Percentiles rank a stretch among this genome's conserved stretches.
These are phyloP conservation scores for Bruguiera sexangula DNA, from an alignment of 345 rosid genomes.

Conservation along the genomic window DNA sequence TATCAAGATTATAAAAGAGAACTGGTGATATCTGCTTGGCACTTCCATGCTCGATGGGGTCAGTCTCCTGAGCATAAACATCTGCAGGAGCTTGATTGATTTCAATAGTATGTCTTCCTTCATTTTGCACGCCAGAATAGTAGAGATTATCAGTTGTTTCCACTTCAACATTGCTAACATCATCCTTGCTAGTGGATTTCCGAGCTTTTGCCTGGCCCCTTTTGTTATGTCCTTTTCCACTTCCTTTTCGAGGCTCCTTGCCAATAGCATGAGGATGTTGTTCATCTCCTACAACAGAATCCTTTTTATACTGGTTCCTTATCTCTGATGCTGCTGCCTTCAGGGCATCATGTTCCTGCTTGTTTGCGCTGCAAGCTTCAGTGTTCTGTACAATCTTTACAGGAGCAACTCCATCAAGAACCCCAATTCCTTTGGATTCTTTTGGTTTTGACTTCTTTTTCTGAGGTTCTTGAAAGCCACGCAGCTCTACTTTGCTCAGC, in stretches of 20 bases:
- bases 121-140: constrained; percentile 35
- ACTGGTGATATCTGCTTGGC: constrained; percentile 61
- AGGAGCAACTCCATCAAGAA: constrained; percentile 87
- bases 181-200: constrained; percentile 26
- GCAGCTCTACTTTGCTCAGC: constrained; percentile 78
- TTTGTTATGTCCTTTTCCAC: constrained; percentile 36
- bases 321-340: constrained; percentile 75
- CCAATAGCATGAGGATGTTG: constrained; percentile 35
- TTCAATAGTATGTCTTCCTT: constrained; percentile 32
- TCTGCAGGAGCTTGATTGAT: constrained; percentile 20
- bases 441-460: constrained; percentile 60
- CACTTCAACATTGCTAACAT: constrained; percentile 25
- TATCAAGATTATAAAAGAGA: constrained; percentile 78
- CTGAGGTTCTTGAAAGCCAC: constrained; percentile 55
- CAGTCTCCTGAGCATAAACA: constrained; percentile 20
- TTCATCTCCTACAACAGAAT: constrained; percentile 31
- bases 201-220: constrained; percentile 32
- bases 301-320: constrained; percentile 44
- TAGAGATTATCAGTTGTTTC: constrained; percentile 30
- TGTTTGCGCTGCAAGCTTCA: constrained; percentile 68
- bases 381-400: constrained; percentile 52
- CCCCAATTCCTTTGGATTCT: constrained; percentile 83
- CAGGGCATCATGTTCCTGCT: constrained; percentile 71
- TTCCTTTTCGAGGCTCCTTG: constrained; percentile 38
- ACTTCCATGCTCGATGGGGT: constrained; percentile 8